A percentile compares a stretch with the other conserved stretches of the same genome.
phyloP scores from a whole-genome alignment of 441 rosid species.

The Pelargonium myrrhifolium region DNA sequence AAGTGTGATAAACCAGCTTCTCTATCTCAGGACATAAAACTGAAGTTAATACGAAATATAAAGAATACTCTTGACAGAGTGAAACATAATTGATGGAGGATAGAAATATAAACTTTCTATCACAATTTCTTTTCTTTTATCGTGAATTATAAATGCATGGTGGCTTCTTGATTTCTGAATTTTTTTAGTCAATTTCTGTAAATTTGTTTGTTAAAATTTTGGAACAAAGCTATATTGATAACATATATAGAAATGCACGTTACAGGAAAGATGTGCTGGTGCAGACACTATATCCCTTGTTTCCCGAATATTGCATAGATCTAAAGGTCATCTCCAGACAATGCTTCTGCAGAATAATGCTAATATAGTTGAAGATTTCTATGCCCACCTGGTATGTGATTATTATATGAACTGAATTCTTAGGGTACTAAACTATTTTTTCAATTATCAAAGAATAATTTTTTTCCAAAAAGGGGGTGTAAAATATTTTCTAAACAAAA shows the following conservation, averaged over 20 bases:
- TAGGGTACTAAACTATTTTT: background rate
- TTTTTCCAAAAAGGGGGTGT: background rate
- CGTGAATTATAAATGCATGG: background rate
- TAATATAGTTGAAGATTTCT: slow-evolving; percentile 83
- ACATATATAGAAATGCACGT: slow-evolving; percentile 18
- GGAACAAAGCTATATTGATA: slow-evolving; percentile 12
- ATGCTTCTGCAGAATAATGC: slow-evolving; percentile 78
- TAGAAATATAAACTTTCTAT: background rate
- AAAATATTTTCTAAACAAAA: background rate
- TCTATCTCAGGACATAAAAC: background rate
- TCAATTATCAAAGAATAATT: background rate
- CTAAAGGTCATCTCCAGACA: slow-evolving; percentile 86
- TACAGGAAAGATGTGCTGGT: slow-evolving; percentile 93
- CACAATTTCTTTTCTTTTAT: background rate
- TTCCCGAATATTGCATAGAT: slow-evolving; percentile 72
- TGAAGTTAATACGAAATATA: background rate
- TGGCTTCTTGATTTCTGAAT: slow-evolving; percentile 9
- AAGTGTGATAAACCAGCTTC: slow-evolving; percentile 2
- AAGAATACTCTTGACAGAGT: background rate
- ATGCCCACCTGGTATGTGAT: slow-evolving; percentile 58
- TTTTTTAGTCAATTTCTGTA: slow-evolving; percentile 7
- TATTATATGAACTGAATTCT: slow-evolving; percentile 3
- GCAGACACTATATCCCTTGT: slow-evolving; percentile 80
- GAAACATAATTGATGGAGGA: background rate
- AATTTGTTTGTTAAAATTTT: slow-evolving; percentile 14